phyloP scores from a whole-genome alignment of 2,329 filamentous ascomycete genomes.

The Fusarium sp. region DNA sequence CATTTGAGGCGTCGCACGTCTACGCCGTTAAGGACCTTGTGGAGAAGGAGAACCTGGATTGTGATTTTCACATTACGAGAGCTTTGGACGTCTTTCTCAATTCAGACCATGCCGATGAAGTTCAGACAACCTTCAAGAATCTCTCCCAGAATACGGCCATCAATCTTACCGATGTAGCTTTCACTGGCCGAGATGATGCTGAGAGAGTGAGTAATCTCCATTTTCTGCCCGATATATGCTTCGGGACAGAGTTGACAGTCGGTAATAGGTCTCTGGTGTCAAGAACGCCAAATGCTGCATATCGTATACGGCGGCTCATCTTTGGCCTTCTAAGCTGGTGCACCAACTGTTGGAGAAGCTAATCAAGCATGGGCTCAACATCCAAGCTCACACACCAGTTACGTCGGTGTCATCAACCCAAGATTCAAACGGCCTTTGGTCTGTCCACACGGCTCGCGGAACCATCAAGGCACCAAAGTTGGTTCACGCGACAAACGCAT shows the following conservation, averaged over 20 bases:
- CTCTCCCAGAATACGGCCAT: neutral
- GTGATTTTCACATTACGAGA: slow-evolving; percentile 44
- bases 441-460: neutral
- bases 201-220: slow-evolving; percentile 9
- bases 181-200: slow-evolving; percentile 8
- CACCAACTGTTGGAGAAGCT: slow-evolving; percentile 27
- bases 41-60: slow-evolving; percentile 38
- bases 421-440: slow-evolving; percentile 4
- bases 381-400: slow-evolving; percentile 32
- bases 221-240: no score
- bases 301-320: slow-evolving; percentile 33
- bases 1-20: slow-evolving; percentile 38
- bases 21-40: slow-evolving; percentile 52
- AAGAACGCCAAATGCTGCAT: slow-evolving; percentile 33
- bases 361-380: slow-evolving; percentile 13
- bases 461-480: neutral
- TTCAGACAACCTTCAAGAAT: slow-evolving; percentile 8
- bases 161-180: slow-evolving; percentile 12
- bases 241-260: neutral
- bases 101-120: slow-evolving; percentile 24
- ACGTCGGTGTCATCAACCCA: slow-evolving; percentile 6
- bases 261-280: slow-evolving; percentile 12
- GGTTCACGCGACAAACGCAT: slow-evolving; percentile 68
- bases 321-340: slow-evolving; percentile 32
- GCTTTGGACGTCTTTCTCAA: slow-evolving; percentile 54